A percentile compares a stretch with the other conserved stretches of the same genome.
phyloP scores from a whole-genome alignment of 2,329 filamentous ascomycete genomes.

The Talaromyces albobiverticillius region DNA sequence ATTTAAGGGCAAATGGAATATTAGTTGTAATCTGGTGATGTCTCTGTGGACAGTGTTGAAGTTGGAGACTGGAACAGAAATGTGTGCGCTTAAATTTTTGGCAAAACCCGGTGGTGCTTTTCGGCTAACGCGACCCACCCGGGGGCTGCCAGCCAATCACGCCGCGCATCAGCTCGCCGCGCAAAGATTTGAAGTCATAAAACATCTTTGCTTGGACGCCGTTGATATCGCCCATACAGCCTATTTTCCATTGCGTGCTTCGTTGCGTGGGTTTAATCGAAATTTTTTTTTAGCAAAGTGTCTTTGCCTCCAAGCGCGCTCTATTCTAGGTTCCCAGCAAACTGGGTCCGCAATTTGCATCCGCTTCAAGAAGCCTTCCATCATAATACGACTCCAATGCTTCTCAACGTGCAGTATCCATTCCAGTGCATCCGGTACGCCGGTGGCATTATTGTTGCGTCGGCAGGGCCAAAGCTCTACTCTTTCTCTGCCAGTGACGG shows the following conservation, averaged over 20 bases:
- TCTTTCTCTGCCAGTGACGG: conserved; percentile 62
- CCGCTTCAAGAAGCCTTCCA: neutral
- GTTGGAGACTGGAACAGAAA: too few species aligned
- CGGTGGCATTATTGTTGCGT: conserved; percentile 61
- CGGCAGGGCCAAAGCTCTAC: conserved; percentile 69
- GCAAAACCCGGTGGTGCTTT: conserved; percentile 32
- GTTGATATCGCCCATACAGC: neutral
- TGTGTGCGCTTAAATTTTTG: conserved; percentile 18
- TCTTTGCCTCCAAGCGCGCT: neutral
- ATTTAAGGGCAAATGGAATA: conserved; percentile 86
- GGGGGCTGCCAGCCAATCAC: conserved; percentile 8
- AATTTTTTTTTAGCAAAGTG: neutral
- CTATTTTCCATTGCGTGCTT: neutral
- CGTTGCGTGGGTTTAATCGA: neutral
- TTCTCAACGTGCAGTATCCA: conserved; percentile 44
- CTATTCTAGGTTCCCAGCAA: neutral
- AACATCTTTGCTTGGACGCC: neutral
- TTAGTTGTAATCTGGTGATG: conserved; percentile 19
- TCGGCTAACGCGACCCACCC: conserved; percentile 35
- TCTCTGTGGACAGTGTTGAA: conserved; percentile 26
- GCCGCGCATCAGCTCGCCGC: neutral
- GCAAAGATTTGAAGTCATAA: conserved; percentile 10
- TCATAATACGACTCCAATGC: conserved; percentile 25
- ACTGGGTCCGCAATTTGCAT: neutral
- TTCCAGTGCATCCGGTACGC: conserved; percentile 60